Percentiles rank a stretch among this genome's conserved stretches.
phyloP scores from a whole-genome alignment of 352 stramenopile species.

The Pythium myriotylum region DNA sequence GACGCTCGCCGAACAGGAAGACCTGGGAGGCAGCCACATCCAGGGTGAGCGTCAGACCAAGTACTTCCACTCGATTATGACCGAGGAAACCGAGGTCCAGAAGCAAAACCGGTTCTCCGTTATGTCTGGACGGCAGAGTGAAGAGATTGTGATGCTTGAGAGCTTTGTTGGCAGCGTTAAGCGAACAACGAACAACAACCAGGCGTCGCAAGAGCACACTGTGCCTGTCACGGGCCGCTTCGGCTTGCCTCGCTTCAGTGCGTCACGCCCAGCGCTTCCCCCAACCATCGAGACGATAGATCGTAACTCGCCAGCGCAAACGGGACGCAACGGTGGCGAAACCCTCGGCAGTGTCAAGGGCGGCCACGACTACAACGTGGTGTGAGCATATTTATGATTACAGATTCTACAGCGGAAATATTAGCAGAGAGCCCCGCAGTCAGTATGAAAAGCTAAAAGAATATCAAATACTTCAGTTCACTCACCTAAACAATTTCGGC shows the following conservation, averaged over 20 bases:
- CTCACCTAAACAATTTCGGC: no score
- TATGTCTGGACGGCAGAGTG: slow-evolving; percentile 9
- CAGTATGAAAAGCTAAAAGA: no score
- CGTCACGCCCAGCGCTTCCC: not conserved
- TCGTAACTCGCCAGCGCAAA: slow-evolving; percentile 5
- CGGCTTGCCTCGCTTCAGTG: slow-evolving; percentile 12
- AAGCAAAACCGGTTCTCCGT: slow-evolving; percentile 4
- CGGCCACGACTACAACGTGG: slow-evolving; percentile 3
- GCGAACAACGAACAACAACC: not conserved
- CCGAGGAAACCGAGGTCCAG: slow-evolving; percentile 8
- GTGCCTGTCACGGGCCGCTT: slow-evolving; percentile 11
- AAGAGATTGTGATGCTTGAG: slow-evolving; percentile 20
- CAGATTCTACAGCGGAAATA: no score
- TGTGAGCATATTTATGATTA: not conserved
- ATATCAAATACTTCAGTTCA: no score
- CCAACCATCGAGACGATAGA: slow-evolving; percentile 3
- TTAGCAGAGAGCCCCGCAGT: no score
- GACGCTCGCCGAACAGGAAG: slow-evolving; percentile 8
- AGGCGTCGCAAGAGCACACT: slow-evolving; percentile 5
- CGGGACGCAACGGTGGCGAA: not conserved
- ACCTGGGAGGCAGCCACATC: not conserved
- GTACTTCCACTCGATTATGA: slow-evolving; percentile 13
- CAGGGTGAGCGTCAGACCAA: slow-evolving; percentile 2
- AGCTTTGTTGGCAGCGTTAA: slow-evolving; percentile 6
- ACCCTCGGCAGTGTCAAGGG: slow-evolving; percentile 10